phyloP scores from a whole-genome alignment of 129 eudicot genomes.

The Chrysanthemum makinoi region DNA sequence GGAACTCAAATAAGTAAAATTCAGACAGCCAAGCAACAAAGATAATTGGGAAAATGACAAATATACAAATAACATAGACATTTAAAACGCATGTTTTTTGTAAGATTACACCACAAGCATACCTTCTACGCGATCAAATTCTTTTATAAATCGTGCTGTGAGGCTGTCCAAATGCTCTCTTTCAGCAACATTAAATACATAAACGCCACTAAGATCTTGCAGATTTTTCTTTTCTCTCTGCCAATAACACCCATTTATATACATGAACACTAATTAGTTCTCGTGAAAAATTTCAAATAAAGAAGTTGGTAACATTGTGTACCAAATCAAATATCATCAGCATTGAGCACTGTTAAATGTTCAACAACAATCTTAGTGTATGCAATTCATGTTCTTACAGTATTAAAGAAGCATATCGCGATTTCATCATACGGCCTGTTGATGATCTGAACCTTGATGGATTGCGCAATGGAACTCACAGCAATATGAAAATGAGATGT shows the following conservation, averaged over 20 bases:
- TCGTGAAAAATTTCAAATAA: not conserved
- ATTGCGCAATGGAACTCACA: slow-evolving; percentile 64
- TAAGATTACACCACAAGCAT: not conserved
- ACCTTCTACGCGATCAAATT: slow-evolving; percentile 83
- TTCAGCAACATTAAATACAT: slow-evolving; percentile 79
- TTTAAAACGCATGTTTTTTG: not conserved
- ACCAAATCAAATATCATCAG: not conserved
- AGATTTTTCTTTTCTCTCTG: slow-evolving; percentile 92
- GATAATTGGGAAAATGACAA: too few relatives aligned
- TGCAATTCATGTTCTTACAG: slow-evolving; percentile 48
- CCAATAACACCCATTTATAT: slow-evolving; percentile 17
- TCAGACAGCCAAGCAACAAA: too few relatives aligned
- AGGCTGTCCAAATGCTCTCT: slow-evolving; percentile 80
- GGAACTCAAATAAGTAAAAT: too few relatives aligned
- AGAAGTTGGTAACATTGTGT: not conserved
- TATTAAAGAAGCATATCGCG: slow-evolving; percentile 93
- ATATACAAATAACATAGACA: too few relatives aligned
- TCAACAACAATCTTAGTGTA: slow-evolving; percentile 10
- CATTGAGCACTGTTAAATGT: slow-evolving; percentile 1
- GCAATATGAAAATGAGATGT: slow-evolving; percentile 71
- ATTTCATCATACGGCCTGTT: slow-evolving; percentile 92
- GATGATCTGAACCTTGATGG: slow-evolving; percentile 82
- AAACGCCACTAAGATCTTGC: slow-evolving; percentile 80
- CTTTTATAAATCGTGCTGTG: slow-evolving; percentile 88
- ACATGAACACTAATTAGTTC: slow-evolving; percentile 7